Evolutionary conservation across 192 early-diverging fungal genomes (phyloP), one percentile per base, ranked within the genome.

Genomic region (Rhizoclosmatium globosum): DNA sequence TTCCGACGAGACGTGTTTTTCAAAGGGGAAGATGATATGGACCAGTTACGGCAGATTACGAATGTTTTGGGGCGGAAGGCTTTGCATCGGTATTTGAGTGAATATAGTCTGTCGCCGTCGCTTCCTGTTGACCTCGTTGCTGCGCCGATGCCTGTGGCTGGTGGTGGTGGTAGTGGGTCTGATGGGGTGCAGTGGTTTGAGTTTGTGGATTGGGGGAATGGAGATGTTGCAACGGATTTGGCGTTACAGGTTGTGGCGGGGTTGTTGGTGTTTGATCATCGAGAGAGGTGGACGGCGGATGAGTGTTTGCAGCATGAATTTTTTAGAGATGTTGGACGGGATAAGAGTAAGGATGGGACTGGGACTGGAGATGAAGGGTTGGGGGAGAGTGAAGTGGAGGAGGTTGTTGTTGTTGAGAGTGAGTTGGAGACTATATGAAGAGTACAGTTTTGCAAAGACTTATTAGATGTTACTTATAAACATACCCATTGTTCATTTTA

Each of bases 21-120:
- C 64, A 50, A 69, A 6, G 86, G 86, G 7, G 73, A 82, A 41
- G 69, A 76, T 59, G 83, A 85, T 64, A 41, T 64, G 31, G 84
- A 87, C 65, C 86, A 87, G 68, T 70, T 87, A 4, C n/a, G 68
- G 43, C 44, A 47, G 0, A 87, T 87, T 65, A 62, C 64, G n/a
- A 3, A 48, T n/a, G 80, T 85, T 1, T 79, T 87, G 3, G 86
- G 85, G 48, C 61, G 70, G 2, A 46, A 73, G 3, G 83, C 85
- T 9, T 75, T 87, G 17, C n/a, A 71, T n/a, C 65, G 44, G 6
- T 85, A 87, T 64, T 56, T 79, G 59, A 21, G 47, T 21, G 76
- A 74, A 39, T 81, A 81, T 66, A 31, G 60, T 21, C 70, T 83
- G 4, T n/a, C 46, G 13, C 69, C 69, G 23, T 11, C 48, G 3